Conservation (phyloP, 768 basidiomycete genomes). For the Hygrophoropsis aurantiaca region DNA sequence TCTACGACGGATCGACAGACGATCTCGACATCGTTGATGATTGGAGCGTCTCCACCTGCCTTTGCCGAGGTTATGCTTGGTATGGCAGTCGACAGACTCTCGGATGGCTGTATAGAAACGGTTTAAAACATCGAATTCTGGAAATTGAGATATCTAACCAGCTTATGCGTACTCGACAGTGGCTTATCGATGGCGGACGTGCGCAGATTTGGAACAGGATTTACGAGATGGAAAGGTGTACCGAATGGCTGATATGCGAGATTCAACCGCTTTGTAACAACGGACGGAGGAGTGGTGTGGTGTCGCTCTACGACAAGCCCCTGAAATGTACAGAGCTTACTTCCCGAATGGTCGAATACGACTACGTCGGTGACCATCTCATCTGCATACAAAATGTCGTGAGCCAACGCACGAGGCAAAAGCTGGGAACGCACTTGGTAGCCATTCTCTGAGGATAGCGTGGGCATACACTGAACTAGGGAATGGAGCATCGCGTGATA, state of each 20-base stretch:
- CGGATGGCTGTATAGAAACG: no score
- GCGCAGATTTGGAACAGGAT: no score
- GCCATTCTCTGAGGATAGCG: constrained; percentile 1
- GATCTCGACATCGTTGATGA: not conserved
- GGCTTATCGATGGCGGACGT: no score
- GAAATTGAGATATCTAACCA: no score
- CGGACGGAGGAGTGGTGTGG: not conserved
- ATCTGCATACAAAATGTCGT: not conserved
- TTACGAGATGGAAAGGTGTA: not conserved
- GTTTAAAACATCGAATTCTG: no score
- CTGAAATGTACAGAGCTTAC: not conserved
- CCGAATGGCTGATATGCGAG: not conserved
- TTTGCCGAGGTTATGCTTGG: no score
- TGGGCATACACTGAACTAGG: not conserved
- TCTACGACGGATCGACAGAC: not conserved
- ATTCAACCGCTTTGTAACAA: not conserved
- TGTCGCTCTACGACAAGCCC: not conserved
- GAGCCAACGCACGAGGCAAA: not conserved
- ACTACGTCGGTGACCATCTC: not conserved
- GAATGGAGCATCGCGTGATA: not conserved
- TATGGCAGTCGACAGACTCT: no score
- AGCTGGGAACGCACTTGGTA: not conserved
- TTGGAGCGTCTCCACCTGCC: no score
- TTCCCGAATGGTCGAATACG: not conserved
- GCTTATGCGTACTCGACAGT: no score